phyloP scores from a whole-genome alignment of 192 early-diverging fungal species.

The Gryganskiella cystojenkinii region DNA sequence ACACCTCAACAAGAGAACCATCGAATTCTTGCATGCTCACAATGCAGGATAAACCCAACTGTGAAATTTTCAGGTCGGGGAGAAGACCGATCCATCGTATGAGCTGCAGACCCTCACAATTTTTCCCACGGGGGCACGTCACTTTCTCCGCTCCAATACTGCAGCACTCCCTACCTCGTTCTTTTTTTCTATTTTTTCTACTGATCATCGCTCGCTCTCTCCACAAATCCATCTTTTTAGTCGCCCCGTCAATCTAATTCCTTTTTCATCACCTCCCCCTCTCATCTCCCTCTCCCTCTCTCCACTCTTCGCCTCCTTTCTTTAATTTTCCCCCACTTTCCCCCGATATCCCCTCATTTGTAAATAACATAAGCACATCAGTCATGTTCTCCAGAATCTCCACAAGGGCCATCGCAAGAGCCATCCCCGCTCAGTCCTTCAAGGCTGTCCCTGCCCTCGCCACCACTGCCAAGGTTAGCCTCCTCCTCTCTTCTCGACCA shows the following conservation, averaged over 20 bases:
- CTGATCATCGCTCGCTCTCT: conserved; percentile 7
- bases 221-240: conserved; percentile 2
- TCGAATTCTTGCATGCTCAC: no score
- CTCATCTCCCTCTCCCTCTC: conserved; percentile 5
- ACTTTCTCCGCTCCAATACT: background rate
- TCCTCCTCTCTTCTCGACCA: no score
- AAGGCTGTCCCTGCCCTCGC: conserved; percentile 27
- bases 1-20: no score
- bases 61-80: no score
- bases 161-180: background rate
- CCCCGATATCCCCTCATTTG: background rate
- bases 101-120: conserved; percentile 12
- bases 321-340: background rate
- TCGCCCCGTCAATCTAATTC: background rate
- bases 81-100: conserved; percentile 15
- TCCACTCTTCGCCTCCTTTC: background rate
- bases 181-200: conserved; percentile 1
- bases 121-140: conserved; percentile 32
- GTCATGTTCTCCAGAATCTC: conserved; percentile 50
- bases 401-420: conserved; percentile 25
- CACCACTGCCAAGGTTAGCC: conserved; percentile 37
- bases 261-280: background rate
- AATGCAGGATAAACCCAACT: no score
- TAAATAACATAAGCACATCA: background rate
- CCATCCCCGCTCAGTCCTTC: conserved; percentile 25